A percentile compares a stretch with the other conserved stretches of the same genome.
phyloP scores from a whole-genome alignment of 1,284 basidiomycete genomes.

The Pyrrhoderma noxium region DNA sequence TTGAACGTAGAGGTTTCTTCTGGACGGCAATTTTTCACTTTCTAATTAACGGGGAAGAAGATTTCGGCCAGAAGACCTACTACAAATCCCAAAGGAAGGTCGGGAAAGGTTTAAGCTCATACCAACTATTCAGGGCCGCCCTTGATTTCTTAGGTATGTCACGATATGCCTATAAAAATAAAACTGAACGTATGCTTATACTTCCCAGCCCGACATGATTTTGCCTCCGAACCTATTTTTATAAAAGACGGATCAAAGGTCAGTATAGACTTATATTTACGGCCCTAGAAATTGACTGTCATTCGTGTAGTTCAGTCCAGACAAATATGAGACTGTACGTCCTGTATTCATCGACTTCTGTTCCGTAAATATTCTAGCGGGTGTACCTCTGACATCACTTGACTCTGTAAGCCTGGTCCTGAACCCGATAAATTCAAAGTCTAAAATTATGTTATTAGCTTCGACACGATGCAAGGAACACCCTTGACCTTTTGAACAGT shows the following conservation, averaged over 20 bases:
- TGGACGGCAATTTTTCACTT: slow-evolving; percentile 69
- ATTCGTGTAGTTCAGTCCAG: slow-evolving; percentile 41
- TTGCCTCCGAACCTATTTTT: slow-evolving; percentile 55
- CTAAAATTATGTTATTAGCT: slow-evolving; percentile 40
- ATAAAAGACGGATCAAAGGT: slow-evolving; percentile 44
- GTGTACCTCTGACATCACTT: slow-evolving; percentile 64
- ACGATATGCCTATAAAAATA: background rate
- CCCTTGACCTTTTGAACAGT: slow-evolving; percentile 55
- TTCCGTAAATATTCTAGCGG: slow-evolving; percentile 74
- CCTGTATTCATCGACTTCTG: slow-evolving; percentile 79
- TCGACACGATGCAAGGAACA: slow-evolving; percentile 65
- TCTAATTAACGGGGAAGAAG: slow-evolving; percentile 65
- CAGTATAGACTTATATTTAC: slow-evolving; percentile 13
- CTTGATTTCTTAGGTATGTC: slow-evolving; percentile 68
- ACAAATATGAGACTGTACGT: slow-evolving; percentile 45
- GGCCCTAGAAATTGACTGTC: slow-evolving; percentile 5
- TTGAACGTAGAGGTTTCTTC: slow-evolving; percentile 59
- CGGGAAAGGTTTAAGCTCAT: slow-evolving; percentile 73
- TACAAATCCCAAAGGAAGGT: slow-evolving; percentile 42
- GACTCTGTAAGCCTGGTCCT: slow-evolving; percentile 49
- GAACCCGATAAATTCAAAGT: background rate
- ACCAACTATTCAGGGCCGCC: slow-evolving; percentile 79
- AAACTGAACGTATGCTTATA: background rate
- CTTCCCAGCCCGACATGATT: slow-evolving; percentile 61
- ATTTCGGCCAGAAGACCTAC: slow-evolving; percentile 27